Percentiles rank a stretch among this genome's conserved stretches.
These are phyloP conservation scores for Prosopis cineraria DNA, from an alignment of 306 rosid species.

Conservation along the genomic window DNA sequence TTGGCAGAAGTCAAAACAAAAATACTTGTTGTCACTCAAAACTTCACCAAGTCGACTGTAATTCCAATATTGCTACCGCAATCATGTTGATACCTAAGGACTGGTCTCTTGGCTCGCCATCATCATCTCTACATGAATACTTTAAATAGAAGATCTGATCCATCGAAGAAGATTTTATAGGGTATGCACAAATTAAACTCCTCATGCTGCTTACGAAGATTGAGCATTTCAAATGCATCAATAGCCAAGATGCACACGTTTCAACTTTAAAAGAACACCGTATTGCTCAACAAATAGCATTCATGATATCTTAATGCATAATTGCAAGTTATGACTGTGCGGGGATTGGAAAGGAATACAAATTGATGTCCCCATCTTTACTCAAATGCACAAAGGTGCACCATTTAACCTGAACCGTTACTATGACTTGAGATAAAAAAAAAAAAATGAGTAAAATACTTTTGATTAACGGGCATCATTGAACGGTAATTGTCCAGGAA, in stretches of 20 bases:
- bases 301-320: not conserved
- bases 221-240: conserved; percentile 4
- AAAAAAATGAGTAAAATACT: not conserved
- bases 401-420: not conserved
- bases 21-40: not conserved
- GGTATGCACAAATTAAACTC: not conserved
- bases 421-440: not conserved
- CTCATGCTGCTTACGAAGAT: not conserved
- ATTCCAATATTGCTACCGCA: not conserved
- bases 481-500: not conserved
- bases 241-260: not conserved
- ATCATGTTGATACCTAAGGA: not conserved
- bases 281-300: not conserved
- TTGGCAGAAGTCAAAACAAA: not conserved
- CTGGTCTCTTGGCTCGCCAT: not conserved
- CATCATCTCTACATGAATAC: not conserved
- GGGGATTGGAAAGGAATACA: not conserved
- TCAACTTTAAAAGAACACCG: not conserved
- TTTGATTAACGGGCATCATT: not conserved
- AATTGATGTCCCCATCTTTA: not conserved
- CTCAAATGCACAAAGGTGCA: not conserved
- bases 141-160: not conserved
- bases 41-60: not conserved
- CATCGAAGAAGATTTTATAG: not conserved
- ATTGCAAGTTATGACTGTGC: not conserved